phyloP scores from a whole-genome alignment of 2,329 filamentous ascomycete genomes.

The Cercospora zeae-maydis region DNA sequence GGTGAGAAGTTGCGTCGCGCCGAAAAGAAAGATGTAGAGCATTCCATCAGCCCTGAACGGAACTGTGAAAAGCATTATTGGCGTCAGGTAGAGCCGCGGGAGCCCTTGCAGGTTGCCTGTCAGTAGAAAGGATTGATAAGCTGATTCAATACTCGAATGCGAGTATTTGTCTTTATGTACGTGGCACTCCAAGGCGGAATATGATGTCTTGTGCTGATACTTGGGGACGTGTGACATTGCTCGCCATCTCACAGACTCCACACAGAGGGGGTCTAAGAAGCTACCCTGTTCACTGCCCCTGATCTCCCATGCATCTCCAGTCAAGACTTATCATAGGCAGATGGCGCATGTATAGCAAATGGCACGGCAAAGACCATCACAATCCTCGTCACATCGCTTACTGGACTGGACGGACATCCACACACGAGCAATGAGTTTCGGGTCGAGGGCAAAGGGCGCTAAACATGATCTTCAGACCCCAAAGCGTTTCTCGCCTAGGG shows the following conservation, averaged over 20 bases:
- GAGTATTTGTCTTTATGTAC: background rate
- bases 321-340: background rate
- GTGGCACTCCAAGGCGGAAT: background rate
- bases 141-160: background rate
- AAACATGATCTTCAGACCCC: background rate
- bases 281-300: background rate
- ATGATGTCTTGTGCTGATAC: background rate
- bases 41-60: background rate
- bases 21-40: background rate
- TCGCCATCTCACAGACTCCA: background rate
- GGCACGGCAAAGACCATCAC: background rate
- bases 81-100: background rate
- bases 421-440: background rate
- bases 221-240: background rate
- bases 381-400: background rate
- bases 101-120: background rate
- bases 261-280: background rate
- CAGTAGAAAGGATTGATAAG: background rate
- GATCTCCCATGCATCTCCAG: background rate
- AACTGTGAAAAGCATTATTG: background rate
- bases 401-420: background rate
- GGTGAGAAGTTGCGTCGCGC: background rate
- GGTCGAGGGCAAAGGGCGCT: background rate
- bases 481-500: background rate
- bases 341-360: background rate